Evolutionary conservation across 1,284 basidiomycete species (phyloP), one percentile per base, ranked within the genome.

Genomic region (Irpex lacteus): DNA sequence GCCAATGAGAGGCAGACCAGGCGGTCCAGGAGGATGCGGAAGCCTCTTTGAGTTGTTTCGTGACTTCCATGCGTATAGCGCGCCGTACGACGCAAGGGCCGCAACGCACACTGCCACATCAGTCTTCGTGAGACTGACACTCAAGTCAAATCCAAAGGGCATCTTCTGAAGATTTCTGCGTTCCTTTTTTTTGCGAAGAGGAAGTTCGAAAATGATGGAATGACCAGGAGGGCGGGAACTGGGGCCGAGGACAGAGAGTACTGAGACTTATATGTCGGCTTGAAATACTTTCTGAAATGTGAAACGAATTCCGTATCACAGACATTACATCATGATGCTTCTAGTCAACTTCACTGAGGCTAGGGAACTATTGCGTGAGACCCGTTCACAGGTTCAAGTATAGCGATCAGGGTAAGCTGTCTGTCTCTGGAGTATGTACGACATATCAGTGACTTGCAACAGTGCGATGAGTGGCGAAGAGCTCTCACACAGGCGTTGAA

Each of bases 11-110:
- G 44, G 52, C 5, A 47, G 38, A 26, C 52, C 32, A 5, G 40
- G 9, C 19, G 47, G 38, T 15, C 21, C 37, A 32, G 50, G 44
- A 53, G 52, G 9, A 68, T 69, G 40, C n/a, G 58, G 58, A 11
- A 59, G 18, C 40, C n/a, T 34, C 13, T 38, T 32, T 13, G 19
- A 11, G 9, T 13, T 32, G 15, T 44, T 44, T 44, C 40, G 8
- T 9, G 40, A 9, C 18, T 54, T 44, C 40, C 40, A 44, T 9
- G 40, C 40, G 40, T 44, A 44, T 44, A 44, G 15, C 40, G 40
- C 40, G 40, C 40, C 40, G 15, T 44, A 44, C 11, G 40, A 44
- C 15, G 15, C 40, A 11, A 44, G 40, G 15, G 40, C 40, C 15
- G 40, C 40, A 11, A 44, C 15, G 15, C 40, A 44, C 8, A 44